Evolutionary conservation across 2,329 filamentous ascomycete species (phyloP).

Genomic region (Diplodia seriata): DNA sequence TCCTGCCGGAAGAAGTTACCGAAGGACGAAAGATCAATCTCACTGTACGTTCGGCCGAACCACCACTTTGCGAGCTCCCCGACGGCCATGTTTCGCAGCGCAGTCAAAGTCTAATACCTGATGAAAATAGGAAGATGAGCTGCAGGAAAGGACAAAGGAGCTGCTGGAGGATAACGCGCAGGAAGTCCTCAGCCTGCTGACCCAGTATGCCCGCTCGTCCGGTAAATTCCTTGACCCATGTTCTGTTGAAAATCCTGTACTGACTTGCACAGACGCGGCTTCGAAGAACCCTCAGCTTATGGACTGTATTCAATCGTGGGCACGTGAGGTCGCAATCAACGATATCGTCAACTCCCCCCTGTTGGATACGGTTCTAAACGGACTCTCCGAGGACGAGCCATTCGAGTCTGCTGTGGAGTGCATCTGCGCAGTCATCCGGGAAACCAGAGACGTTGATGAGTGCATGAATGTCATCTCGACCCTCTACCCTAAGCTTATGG

Average conservation of each 20-base stretch:
- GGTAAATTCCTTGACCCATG: constrained; percentile 61
- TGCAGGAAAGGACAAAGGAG: constrained; percentile 83
- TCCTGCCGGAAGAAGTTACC: constrained; percentile 97
- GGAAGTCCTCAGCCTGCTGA: constrained; percentile 84
- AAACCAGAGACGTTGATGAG: constrained; percentile 93
- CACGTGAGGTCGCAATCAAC: constrained; percentile 85
- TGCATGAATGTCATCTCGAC: constrained; percentile 80
- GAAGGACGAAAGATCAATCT: constrained; percentile 99
- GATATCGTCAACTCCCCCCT: constrained; percentile 86
- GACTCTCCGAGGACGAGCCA: constrained; percentile 75
- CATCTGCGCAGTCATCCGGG: constrained; percentile 86
- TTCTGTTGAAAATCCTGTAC: not conserved
- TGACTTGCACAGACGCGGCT: constrained; percentile 67
- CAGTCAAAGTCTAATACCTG: constrained; percentile 51
- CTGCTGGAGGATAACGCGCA: constrained; percentile 88
- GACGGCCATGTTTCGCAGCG: constrained; percentile 44
- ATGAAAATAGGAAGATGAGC: constrained; percentile 84
- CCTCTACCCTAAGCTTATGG: constrained; percentile 81
- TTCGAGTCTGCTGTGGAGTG: constrained; percentile 92
- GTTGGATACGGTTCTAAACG: constrained; percentile 79
- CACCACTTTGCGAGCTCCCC: constrained; percentile 50
- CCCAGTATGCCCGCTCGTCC: constrained; percentile 90
- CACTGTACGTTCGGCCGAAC: constrained; percentile 82
- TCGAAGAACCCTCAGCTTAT: constrained; percentile 88
- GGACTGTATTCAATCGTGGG: constrained; percentile 96